Base-by-base conservation (phyloP, 129 eudicot species). In the Solidago caesia region DNA sequence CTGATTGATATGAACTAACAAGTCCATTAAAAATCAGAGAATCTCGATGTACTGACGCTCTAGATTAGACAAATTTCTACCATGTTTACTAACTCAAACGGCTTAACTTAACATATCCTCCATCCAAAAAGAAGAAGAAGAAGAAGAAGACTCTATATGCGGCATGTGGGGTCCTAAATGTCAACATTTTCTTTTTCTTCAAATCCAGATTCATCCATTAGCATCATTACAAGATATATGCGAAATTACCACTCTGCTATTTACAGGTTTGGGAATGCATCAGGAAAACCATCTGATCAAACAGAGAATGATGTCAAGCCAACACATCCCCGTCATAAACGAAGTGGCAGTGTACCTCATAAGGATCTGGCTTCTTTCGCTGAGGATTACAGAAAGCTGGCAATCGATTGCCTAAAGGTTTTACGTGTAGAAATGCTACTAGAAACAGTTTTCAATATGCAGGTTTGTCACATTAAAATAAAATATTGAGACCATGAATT, bases 391-490 rank as follows among this genome's bases (percentile, higher is more conserved):
- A 91, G 97, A 77, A 95, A 87, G 80, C 75, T 95, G 73, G 96
- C 99, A 70, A 83, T 95, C 60, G 99, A 95, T 84, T 95, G 99
- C 85, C 92, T 95, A 4, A 95, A 91, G 86, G 99, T 95, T 79
- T 86, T 95, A 62, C 99, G 95, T 70, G 82, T 95, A 8, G 99
- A 95, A 86, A 91, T 91, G 99, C 99, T 85, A 68, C 69, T 95
- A 71, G 97, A 95, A 84, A 89, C 99, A 46, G 84, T 95, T 80
- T 95, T 89, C 75, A 89, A 89, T 78, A 80, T 95, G 95, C 99
- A 95, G 97, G 99, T 88, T 74, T 79, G 75, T 69, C 66, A 68
- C 48, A 64, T 68, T 42, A 26, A 16, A 7, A 44, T 73, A 2
- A 52, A 6, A 44, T 25, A 4, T 69, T 39, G 15, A 11, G 29